Conservation (phyloP, 2,329 filamentous ascomycete species). For the Nannizzia gypsea region DNA sequence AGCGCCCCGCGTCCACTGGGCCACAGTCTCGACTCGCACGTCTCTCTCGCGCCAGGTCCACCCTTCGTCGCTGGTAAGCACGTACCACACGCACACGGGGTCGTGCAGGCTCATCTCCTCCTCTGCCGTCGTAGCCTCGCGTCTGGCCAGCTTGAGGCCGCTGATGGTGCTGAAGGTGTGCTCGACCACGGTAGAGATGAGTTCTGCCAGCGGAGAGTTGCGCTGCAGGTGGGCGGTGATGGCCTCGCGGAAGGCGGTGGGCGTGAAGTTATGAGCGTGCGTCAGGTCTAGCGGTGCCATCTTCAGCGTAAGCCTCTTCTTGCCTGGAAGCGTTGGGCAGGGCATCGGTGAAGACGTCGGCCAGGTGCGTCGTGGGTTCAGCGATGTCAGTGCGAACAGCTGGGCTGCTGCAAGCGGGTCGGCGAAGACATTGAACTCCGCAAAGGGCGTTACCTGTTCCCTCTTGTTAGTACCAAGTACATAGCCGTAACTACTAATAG, state of each 20-base stretch:
- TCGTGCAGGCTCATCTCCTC: conserved; percentile 58
- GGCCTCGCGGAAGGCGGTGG: conserved; percentile 46
- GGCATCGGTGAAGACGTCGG: conserved; percentile 43
- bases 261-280: conserved; percentile 53
- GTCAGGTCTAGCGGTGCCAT: conserved; percentile 72
- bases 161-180: conserved; percentile 60
- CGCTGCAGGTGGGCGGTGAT: conserved; percentile 45
- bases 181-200: conserved; percentile 60
- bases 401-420: conserved; percentile 68
- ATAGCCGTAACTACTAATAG: neutral
- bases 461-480: neutral
- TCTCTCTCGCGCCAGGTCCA: conserved; percentile 49
- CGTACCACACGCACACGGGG: conserved; percentile 68
- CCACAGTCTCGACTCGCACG: conserved; percentile 74
- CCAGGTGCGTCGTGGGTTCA: conserved; percentile 64
- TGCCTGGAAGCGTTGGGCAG: conserved; percentile 53
- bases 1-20: conserved; percentile 92
- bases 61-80: conserved; percentile 43
- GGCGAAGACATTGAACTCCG: conserved; percentile 93
- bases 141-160: conserved; percentile 45
- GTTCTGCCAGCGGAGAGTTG: conserved; percentile 61
- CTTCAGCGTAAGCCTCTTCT: conserved; percentile 51
- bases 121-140: conserved; percentile 21
- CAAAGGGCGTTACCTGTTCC: conserved; percentile 54
- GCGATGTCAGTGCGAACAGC: conserved; percentile 65